phyloP scores from a whole-genome alignment of 179 eudicot genomes.

The Heliamphora pulchella region DNA sequence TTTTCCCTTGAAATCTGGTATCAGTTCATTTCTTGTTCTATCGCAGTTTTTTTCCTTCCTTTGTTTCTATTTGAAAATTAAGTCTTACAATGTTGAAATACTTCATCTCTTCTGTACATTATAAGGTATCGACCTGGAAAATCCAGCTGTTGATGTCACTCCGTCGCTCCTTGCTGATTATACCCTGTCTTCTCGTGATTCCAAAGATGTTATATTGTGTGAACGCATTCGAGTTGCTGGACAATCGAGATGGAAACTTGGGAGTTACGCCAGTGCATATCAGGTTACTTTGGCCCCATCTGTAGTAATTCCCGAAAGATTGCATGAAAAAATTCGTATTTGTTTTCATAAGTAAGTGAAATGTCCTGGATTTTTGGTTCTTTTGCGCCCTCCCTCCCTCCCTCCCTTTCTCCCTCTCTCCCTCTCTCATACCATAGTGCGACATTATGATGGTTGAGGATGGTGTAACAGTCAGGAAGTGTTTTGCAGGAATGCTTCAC shows the following conservation, averaged over 20 bases:
- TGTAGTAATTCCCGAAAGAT: slow-evolving; percentile 66
- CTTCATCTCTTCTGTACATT: too few relatives aligned
- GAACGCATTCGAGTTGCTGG: slow-evolving; percentile 63
- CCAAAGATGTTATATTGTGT: slow-evolving; percentile 51
- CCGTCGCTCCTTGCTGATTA: slow-evolving; percentile 37
- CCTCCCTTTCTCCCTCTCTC: not conserved
- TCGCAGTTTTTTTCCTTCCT: too few relatives aligned
- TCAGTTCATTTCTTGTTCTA: too few relatives aligned
- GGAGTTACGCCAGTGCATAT: slow-evolving; percentile 58
- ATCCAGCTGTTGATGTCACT: slow-evolving; percentile 45
- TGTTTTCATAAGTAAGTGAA: slow-evolving; percentile 72
- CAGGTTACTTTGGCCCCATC: slow-evolving; percentile 70
- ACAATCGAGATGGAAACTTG: slow-evolving; percentile 55
- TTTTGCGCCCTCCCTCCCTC: not conserved
- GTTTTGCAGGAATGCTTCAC: slow-evolving; percentile 67
- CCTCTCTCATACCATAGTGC: not conserved
- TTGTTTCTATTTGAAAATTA: too few relatives aligned
- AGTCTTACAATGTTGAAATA: too few relatives aligned
- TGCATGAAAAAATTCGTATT: slow-evolving; percentile 60
- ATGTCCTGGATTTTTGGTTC: not conserved
- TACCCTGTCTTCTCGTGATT: slow-evolving; percentile 28
- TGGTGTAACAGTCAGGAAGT: slow-evolving; percentile 7
- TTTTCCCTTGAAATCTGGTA: too few relatives aligned
- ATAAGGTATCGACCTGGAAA: slow-evolving; percentile 51
- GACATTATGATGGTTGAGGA: not conserved